Evolutionary conservation across 225 moss, liverwort and hornwort genomes (phyloP).

Genomic region (Polytrichum formosum): DNA sequence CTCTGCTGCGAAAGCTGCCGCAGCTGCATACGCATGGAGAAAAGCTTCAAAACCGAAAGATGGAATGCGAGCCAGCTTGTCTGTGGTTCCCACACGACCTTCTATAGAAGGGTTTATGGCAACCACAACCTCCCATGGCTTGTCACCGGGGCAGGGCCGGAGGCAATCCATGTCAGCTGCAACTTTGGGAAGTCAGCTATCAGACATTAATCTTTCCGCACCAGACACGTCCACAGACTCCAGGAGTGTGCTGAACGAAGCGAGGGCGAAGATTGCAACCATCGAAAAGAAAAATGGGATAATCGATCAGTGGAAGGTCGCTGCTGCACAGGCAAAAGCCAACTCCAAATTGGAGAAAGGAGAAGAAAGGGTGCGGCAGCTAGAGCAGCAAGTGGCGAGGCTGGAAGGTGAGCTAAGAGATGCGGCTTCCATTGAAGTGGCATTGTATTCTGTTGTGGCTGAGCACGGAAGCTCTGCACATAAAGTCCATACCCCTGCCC

Average conservation of each 20-base stretch:
- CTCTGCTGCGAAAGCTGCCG: constrained; percentile 60
- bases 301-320: constrained; percentile 83
- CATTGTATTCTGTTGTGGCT: constrained; percentile 81
- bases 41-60: constrained; percentile 50
- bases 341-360: constrained; percentile 68
- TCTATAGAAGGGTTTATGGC: constrained; percentile 32
- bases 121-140: constrained; percentile 24
- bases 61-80: constrained; percentile 37
- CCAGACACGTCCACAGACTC: constrained; percentile 45
- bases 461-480: constrained; percentile 95
- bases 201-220: constrained; percentile 8
- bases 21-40: constrained; percentile 68
- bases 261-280: constrained; percentile 84
- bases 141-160: constrained; percentile 45
- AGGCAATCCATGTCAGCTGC: constrained; percentile 33
- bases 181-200: constrained; percentile 36
- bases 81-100: constrained; percentile 50
- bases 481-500: constrained; percentile 97
- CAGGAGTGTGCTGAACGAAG: constrained; percentile 79
- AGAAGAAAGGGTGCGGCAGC: constrained; percentile 51
- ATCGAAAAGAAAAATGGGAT: constrained; percentile 68
- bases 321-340: constrained; percentile 73
- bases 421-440: constrained; percentile 84
- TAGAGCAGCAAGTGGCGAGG: constrained; percentile 56
- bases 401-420: constrained; percentile 85